phyloP scores from a whole-genome alignment of 2,329 filamentous ascomycete species.

The Mariannaea elegans region DNA sequence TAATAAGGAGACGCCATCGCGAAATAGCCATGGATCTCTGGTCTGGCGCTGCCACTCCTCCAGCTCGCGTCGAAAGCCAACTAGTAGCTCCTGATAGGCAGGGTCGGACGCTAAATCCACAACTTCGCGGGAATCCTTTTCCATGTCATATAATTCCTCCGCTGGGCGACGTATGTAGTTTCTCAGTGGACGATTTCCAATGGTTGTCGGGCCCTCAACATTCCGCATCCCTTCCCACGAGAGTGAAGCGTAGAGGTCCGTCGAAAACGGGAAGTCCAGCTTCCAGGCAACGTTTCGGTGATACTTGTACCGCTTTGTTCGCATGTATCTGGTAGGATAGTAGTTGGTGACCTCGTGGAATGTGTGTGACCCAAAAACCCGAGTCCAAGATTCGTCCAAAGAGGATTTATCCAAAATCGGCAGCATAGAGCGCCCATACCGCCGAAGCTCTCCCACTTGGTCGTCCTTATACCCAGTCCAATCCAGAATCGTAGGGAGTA shows the following conservation, averaged over 20 bases:
- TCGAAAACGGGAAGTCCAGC: constrained; percentile 59
- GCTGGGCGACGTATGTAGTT: constrained; percentile 54
- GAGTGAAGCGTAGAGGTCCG: constrained; percentile 54
- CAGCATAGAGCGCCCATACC: constrained; percentile 50
- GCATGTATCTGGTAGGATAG: constrained; percentile 58
- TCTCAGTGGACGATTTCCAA: constrained; percentile 51
- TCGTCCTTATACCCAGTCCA: constrained; percentile 42
- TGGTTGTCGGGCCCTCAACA: constrained; percentile 7
- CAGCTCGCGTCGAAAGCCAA: constrained; percentile 40
- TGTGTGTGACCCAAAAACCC: constrained; percentile 60
- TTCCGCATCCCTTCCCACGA: constrained; percentile 57
- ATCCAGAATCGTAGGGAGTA: constrained; percentile 56
- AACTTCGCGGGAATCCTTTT: constrained; percentile 55
- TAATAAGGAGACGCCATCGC: constrained; percentile 38
- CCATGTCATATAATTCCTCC: constrained; percentile 58
- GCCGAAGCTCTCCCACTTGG: constrained; percentile 10
- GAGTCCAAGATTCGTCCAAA: constrained; percentile 38
- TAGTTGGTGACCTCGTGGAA: constrained; percentile 61
- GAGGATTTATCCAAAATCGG: constrained; percentile 40
- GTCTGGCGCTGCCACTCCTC: constrained; percentile 42
- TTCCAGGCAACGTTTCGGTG: constrained; percentile 59
- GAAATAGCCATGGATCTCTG: constrained; percentile 41
- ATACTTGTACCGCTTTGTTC: constrained; percentile 55
- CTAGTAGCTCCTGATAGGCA: constrained; percentile 42
- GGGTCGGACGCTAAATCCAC: constrained; percentile 46